Evolutionary conservation across 2,329 filamentous ascomycete genomes (phyloP), one percentile per base, ranked within the genome.

Genomic region (Colletotrichum aenigma): DNA sequence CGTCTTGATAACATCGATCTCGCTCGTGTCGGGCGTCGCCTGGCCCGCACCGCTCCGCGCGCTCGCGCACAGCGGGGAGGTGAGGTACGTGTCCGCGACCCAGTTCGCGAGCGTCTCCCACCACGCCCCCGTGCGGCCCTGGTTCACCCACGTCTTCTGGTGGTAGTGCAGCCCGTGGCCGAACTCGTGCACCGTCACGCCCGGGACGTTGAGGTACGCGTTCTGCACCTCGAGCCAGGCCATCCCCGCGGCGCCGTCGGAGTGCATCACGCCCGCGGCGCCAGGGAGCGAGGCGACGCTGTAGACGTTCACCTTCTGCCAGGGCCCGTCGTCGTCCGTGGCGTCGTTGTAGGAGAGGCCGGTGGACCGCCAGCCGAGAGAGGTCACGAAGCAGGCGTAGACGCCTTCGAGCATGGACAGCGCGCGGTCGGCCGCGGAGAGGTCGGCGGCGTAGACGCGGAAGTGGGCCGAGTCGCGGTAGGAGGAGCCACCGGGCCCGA

Each of bases 71-170:
- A 86, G 80, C 0, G 85, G 79, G 0, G 85, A 86, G 0, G 87
- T 88, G 64, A 85, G 83, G 79, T 86, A 89, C 0, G 85, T 87
- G 74, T 89, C 88, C 5, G 87, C 86, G 3, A 89, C 83, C 81
- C 85, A 89, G 75, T 90, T 88, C 43, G 88, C 88, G 0, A 89
- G 80, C 2, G 87, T 86, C 80, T 90, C 88, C 87, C 87, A 89
- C 88, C 88, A 89, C 2, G 87, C 87, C 0, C 87, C 87, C 0
- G 87, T 89, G 1, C 83, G 81, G 0, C 77, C 80, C 67, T 89
- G 88, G 61, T 88, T 80, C 1, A 89, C 83, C 86, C 86, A 88
- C 6, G 82, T 83, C 6, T 82, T 79, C 71, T 86, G 85, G 16
- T 85, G 83, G 70, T 88, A 89, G n/a, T 87, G 87, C 74, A 90